These are phyloP conservation scores for Amanita muscaria DNA, from an alignment of 768 basidiomycete genomes.

Conservation along the genomic window DNA sequence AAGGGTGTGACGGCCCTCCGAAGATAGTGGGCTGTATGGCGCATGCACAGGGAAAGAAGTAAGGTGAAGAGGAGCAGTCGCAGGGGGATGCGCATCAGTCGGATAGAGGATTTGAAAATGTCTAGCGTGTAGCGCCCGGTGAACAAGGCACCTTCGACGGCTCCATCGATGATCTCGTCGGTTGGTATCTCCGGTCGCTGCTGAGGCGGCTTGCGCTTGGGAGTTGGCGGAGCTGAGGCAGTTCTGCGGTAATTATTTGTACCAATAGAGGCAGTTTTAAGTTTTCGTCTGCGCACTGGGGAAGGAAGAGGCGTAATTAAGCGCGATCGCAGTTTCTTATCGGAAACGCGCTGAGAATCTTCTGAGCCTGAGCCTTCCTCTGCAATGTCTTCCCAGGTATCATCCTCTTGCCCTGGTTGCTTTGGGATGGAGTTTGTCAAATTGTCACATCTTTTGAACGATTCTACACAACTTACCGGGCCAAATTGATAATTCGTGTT, in stretches of 20 bases:
- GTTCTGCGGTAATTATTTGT: conserved; percentile 4
- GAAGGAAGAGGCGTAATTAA: neutral
- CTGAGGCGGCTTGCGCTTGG: conserved; percentile 6
- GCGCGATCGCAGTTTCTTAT: neutral
- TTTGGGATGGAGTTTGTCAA: neutral
- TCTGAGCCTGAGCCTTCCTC: neutral
- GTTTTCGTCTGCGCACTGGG: conserved; percentile 8
- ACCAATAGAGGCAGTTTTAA: neutral
- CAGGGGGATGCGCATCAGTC: conserved; percentile 47
- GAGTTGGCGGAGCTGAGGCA: conserved; percentile 1
- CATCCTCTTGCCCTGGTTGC: conserved; percentile 10
- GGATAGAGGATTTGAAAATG: conserved; percentile 37
- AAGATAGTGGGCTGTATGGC: conserved; percentile 33
- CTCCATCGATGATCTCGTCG: conserved; percentile 22
- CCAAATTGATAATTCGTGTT: neutral
- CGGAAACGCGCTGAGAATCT: neutral
- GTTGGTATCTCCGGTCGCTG: conserved; percentile 13
- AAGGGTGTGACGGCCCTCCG: conserved; percentile 45
- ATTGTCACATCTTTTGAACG: neutral
- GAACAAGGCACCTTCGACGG: conserved; percentile 23
- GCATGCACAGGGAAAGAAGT: conserved; percentile 38
- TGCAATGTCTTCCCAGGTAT: conserved; percentile 27
- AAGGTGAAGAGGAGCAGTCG: conserved; percentile 43
- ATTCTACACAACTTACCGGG: neutral
- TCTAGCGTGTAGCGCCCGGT: conserved; percentile 35